Percentiles rank a stretch among this genome's conserved stretches.
Evolutionary conservation across 768 basidiomycete genomes (phyloP).

Genomic region (Tephrocybe sp.): DNA sequence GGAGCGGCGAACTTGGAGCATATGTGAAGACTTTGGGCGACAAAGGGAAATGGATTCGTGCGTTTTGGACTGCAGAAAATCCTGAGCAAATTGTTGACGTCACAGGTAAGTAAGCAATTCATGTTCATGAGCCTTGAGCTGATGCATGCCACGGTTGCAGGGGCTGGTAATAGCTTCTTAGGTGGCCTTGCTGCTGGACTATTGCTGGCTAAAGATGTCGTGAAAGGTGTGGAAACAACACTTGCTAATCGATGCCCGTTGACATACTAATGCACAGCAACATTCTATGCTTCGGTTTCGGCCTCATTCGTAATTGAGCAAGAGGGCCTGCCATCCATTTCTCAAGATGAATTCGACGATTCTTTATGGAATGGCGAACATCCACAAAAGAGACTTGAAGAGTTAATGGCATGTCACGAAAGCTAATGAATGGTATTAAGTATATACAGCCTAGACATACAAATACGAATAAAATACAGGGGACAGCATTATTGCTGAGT

Average conservation of each 20-base stretch:
- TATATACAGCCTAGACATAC: conserved; percentile 29
- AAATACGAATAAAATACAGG: conserved; percentile 21
- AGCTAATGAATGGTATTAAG: conserved; percentile 32
- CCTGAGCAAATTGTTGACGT: conserved; percentile 67
- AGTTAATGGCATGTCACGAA: conserved; percentile 42
- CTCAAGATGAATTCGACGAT: conserved; percentile 22
- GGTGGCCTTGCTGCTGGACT: conserved; percentile 82
- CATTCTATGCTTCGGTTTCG: conserved; percentile 73
- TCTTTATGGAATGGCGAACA: conserved; percentile 72
- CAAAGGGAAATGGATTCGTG: conserved; percentile 60
- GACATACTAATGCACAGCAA: conserved; percentile 40
- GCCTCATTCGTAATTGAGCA: conserved; percentile 86
- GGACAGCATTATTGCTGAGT: conserved; percentile 43
- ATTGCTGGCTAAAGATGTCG: conserved; percentile 50
- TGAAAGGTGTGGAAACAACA: conserved; percentile 50
- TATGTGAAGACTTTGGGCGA: conserved; percentile 48
- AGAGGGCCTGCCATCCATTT: conserved; percentile 62
- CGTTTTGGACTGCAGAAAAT: conserved; percentile 62
- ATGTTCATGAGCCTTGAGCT: not conserved
- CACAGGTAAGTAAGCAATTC: conserved; percentile 51
- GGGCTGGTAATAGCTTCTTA: conserved; percentile 89
- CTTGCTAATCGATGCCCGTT: not conserved
- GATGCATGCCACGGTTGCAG: conserved; percentile 31
- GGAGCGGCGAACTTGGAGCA: conserved; percentile 71
- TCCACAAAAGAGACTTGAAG: conserved; percentile 55